Evolutionary conservation across 2,329 filamentous ascomycete species (phyloP).

Genomic region (Capronia epimyces): DNA sequence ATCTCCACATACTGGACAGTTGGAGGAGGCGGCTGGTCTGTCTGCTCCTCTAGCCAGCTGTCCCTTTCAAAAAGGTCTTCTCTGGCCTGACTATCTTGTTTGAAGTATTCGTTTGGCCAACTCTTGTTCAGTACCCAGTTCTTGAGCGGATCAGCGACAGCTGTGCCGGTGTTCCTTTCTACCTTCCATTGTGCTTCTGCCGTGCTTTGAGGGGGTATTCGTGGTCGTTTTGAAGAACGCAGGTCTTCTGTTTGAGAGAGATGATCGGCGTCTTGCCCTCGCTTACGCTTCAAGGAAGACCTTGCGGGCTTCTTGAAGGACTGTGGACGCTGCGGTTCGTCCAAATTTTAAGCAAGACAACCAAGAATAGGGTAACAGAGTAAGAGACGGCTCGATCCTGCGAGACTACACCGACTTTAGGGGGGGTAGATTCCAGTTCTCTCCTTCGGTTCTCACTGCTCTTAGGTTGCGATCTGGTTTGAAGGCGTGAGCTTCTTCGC

Average conservation of each 20-base stretch:
- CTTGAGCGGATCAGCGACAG: neutral
- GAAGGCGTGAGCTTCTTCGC: neutral
- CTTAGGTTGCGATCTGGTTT: neutral
- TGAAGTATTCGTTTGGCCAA: conserved; percentile 10
- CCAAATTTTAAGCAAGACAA: no score
- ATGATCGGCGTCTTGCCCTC: neutral
- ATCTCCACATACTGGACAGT: conserved; percentile 8
- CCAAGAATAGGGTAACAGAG: neutral
- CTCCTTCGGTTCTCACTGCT: neutral
- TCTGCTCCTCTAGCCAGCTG: conserved; percentile 9
- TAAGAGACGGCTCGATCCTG: neutral
- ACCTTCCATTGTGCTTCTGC: neutral
- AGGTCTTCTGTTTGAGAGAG: neutral
- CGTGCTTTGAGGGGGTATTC: neutral
- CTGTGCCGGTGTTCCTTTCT: neutral
- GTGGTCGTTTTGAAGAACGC: neutral
- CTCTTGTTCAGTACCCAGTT: conserved; percentile 7
- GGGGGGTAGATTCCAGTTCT: neutral
- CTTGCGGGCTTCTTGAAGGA: neutral
- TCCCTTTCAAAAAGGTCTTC: conserved; percentile 8
- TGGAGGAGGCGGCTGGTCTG: conserved; percentile 4
- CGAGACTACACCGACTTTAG: neutral
- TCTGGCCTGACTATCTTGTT: conserved; percentile 6
- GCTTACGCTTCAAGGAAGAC: neutral
- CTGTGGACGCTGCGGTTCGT: no score